These are phyloP conservation scores for Favolaschia claudopus DNA, from an alignment of 768 basidiomycete species.

Conservation along the genomic window DNA sequence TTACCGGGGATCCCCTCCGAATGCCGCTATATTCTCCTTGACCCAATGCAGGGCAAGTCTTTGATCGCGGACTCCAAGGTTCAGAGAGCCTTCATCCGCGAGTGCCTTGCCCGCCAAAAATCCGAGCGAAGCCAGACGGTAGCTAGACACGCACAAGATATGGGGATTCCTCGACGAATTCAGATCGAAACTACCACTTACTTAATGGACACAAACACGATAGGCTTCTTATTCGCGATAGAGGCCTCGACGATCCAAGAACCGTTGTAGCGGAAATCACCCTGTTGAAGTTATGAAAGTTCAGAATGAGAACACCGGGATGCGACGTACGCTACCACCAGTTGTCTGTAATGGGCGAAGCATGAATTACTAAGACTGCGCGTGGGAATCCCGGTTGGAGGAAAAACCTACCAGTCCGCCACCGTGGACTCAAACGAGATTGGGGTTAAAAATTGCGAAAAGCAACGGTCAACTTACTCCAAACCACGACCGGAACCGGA, in stretches of 20 bases:
- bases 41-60: slow-evolving; percentile 44
- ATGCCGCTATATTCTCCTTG: slow-evolving; percentile 39
- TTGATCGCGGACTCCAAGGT: slow-evolving; percentile 46
- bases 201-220: slow-evolving; percentile 26
- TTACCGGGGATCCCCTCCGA: slow-evolving; percentile 34
- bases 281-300: slow-evolving; percentile 29
- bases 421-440: slow-evolving; percentile 17
- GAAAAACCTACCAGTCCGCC: slow-evolving; percentile 14
- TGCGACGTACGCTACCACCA: slow-evolving; percentile 19
- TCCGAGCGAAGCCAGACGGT: slow-evolving; percentile 30
- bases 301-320: neutral
- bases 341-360: slow-evolving; percentile 6
- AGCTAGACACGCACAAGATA: slow-evolving; percentile 10
- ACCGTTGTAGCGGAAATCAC: slow-evolving; percentile 42
- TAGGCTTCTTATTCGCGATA: slow-evolving; percentile 13
- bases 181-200: neutral
- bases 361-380: too few relatives aligned
- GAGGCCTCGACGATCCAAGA: slow-evolving; percentile 27
- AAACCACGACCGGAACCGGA: slow-evolving; percentile 42
- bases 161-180: neutral
- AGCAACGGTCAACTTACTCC: slow-evolving; percentile 18
- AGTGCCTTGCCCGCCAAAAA: slow-evolving; percentile 39
- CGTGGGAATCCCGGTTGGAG: too few relatives aligned
- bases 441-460: neutral
- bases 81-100: slow-evolving; percentile 37